Base-by-base conservation (phyloP, 148 eudicot genomes). In the Linanthus parryae region DNA sequence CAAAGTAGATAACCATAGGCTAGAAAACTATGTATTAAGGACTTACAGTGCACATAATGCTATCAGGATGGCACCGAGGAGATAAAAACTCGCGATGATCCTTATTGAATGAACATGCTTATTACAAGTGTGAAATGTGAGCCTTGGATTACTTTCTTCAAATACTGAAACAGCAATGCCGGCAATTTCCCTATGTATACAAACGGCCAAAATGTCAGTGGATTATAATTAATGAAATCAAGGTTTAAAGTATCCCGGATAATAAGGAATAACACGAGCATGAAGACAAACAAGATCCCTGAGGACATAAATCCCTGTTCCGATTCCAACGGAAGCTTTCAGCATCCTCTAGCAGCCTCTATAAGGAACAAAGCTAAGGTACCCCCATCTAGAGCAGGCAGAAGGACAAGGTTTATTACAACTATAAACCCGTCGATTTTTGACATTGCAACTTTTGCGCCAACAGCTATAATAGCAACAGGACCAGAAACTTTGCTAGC, bases 301-400 rank as follows among this genome's bases (percentile, higher is more conserved):
- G 96, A 84, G 22, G 99, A 88, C 96, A 84, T 92, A 15, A 92
- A 87, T 64, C 67, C 58, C 40, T 92, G 99, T 69, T 92, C 99
- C 23, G 88, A 8, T 56, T 92, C 99, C 34, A 69, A 38, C 27
- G 99, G 99, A 19, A 92, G 85, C 76, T 92, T 92, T 56, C 74
- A 82, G 46, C 99, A 96, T 5, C 98, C 97, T 47, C 99, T 73
- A 11, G 76, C 91, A 8, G 96, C 99, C 65, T 92, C 99, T 8
- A 92, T 41, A 4, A 92, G 83, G 38, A 92, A 79, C 75, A 92
- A 76, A 1, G 95, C 96, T 82, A 92, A 69, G 2, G 99, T 44
- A 45, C 99, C 96, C 48, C 99, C 99, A 65, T 92, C 99, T 13
- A 92, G 71, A 52, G 96, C 96, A 25, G 99, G 96, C 76, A 92